Percentiles rank a stretch among this genome's conserved stretches.
These are phyloP conservation scores for Petunia secreta DNA, from an alignment of 257 asterid species.

Conservation along the genomic window DNA sequence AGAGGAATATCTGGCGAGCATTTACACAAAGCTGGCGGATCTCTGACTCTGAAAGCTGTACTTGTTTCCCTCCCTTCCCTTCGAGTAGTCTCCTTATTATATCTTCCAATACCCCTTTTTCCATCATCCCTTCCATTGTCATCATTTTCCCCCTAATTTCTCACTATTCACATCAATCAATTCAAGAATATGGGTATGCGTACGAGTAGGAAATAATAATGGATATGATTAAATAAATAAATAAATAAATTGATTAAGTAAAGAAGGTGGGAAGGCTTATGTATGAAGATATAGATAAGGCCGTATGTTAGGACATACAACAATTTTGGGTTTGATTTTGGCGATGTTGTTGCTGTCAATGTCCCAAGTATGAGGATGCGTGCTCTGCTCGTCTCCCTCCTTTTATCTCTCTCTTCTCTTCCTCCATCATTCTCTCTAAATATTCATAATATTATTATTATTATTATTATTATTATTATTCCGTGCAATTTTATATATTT, in stretches of 20 bases:
- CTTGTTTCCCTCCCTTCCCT: slow-evolving; percentile 69
- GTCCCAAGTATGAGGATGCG: slow-evolving; percentile 19
- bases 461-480: too few relatives aligned
- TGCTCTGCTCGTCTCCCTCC: slow-evolving; percentile 17
- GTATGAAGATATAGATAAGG: background rate
- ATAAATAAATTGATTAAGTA: background rate
- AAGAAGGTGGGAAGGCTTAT: background rate
- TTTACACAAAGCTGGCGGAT: slow-evolving; percentile 74
- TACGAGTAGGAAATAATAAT: background rate
- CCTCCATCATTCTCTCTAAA: slow-evolving; percentile 16
- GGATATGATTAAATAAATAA: background rate
- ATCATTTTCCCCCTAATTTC: slow-evolving; percentile 45
- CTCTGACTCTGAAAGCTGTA: slow-evolving; percentile 68
- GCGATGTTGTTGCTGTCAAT: background rate
- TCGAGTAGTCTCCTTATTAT: slow-evolving; percentile 58
- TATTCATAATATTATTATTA: too few relatives aligned
- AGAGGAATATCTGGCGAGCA: slow-evolving; percentile 64
- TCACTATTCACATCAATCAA: background rate
- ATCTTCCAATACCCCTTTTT: slow-evolving; percentile 59
- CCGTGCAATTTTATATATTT: too few relatives aligned
- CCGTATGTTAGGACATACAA: too few relatives aligned
- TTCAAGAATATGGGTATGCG: background rate
- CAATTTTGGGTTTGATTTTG: too few relatives aligned
- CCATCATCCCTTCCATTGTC: slow-evolving; percentile 73
- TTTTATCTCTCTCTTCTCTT: slow-evolving; percentile 9